Evolutionary conservation across 1,139 yeast species (phyloP).

Genomic region (Sugiyamaella japonica): DNA sequence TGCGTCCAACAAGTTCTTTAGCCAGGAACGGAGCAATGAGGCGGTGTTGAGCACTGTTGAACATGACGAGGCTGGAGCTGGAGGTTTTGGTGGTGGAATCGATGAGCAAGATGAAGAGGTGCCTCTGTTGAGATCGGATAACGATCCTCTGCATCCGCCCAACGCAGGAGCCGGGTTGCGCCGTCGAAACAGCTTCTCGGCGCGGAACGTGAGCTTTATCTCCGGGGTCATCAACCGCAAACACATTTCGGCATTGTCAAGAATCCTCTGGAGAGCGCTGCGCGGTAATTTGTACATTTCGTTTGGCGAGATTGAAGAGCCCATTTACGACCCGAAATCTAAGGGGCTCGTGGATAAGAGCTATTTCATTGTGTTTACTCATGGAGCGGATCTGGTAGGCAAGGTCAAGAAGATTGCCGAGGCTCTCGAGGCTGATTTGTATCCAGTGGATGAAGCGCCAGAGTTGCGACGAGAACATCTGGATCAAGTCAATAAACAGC

Average conservation of each 20-base stretch:
- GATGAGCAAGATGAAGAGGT: slow-evolving; percentile 39
- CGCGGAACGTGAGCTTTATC: slow-evolving; percentile 57
- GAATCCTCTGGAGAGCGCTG: slow-evolving; percentile 87
- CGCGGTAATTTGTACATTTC: slow-evolving; percentile 86
- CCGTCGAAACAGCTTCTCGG: slow-evolving; percentile 12
- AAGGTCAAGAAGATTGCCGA: slow-evolving; percentile 76
- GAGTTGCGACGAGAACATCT: slow-evolving; percentile 59
- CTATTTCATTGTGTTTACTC: slow-evolving; percentile 83
- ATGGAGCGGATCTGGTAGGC: slow-evolving; percentile 69
- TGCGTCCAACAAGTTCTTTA: slow-evolving; percentile 60
- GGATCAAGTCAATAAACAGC: slow-evolving; percentile 55
- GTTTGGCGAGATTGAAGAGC: slow-evolving; percentile 64
- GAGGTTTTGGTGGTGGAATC: neutral
- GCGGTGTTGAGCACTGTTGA: slow-evolving; percentile 29
- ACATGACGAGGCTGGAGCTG: slow-evolving; percentile 31
- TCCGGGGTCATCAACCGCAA: slow-evolving; percentile 81
- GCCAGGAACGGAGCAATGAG: slow-evolving; percentile 34
- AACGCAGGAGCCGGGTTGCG: slow-evolving; percentile 20
- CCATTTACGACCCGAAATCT: slow-evolving; percentile 52
- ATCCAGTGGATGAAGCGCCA: slow-evolving; percentile 62
- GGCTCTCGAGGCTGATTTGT: slow-evolving; percentile 78
- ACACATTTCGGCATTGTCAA: slow-evolving; percentile 70
- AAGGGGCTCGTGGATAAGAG: slow-evolving; percentile 58
- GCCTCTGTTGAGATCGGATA: slow-evolving; percentile 35
- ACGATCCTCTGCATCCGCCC: slow-evolving; percentile 27